Conservation (phyloP, 345 rosid species). For the Melaleuca quinquenervia region DNA sequence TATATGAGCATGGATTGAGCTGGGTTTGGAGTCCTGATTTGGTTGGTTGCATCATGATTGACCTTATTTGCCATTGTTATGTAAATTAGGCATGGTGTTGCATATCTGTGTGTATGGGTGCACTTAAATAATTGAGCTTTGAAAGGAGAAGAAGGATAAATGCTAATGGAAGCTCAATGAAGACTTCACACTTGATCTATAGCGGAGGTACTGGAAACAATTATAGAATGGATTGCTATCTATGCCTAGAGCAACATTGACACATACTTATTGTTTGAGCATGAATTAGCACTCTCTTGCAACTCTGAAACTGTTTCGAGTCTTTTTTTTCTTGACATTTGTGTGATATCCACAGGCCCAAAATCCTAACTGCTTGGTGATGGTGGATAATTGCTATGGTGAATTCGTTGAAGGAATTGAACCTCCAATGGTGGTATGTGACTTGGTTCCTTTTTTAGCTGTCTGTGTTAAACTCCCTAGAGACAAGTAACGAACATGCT, state of each 20-base stretch:
- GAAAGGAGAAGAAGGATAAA: neutral
- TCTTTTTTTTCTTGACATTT: neutral
- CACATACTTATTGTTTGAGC: neutral
- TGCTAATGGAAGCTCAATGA: neutral
- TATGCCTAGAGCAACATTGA: neutral
- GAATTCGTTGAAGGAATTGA: conserved; percentile 52
- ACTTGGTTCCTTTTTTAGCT: neutral
- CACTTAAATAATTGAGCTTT: neutral
- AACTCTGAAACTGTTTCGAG: neutral
- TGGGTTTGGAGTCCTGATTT: neutral
- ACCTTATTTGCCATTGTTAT: neutral
- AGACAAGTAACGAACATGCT: neutral
- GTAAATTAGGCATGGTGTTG: neutral
- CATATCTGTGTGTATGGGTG: neutral
- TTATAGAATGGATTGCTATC: neutral
- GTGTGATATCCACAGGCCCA: conserved; percentile 24
- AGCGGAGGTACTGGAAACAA: neutral
- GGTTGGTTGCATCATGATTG: neutral
- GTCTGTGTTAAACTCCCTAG: neutral
- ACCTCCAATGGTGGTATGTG: conserved; percentile 52
- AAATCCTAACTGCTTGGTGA: conserved; percentile 45
- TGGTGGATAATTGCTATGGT: conserved; percentile 69
- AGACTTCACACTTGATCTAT: neutral
- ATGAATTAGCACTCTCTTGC: neutral
- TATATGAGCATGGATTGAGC: neutral